Conservation (phyloP, 2,329 filamentous ascomycete species). For the Cadophora malorum region DNA sequence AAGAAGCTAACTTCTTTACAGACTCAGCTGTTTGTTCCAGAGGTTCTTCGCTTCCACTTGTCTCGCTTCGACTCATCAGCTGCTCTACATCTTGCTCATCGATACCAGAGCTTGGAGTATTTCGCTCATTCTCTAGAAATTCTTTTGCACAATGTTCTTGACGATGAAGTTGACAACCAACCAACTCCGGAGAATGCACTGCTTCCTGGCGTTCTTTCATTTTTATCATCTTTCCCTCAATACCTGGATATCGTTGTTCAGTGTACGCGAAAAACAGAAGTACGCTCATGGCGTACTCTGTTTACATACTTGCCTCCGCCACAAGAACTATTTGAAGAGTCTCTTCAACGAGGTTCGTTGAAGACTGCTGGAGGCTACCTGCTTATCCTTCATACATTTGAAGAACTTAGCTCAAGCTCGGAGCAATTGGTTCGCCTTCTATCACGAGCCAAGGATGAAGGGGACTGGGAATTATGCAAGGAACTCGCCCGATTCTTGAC, state of each 20-base stretch:
- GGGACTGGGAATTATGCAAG: constrained; percentile 95
- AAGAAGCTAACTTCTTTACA: constrained; percentile 47
- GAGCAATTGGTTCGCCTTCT: constrained; percentile 84
- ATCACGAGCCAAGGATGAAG: constrained; percentile 78
- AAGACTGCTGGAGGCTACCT: constrained; percentile 97
- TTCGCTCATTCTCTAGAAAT: constrained; percentile 94
- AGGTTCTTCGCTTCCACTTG: constrained; percentile 82
- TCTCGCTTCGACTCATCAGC: constrained; percentile 77
- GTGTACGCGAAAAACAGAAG: constrained; percentile 96
- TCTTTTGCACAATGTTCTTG: constrained; percentile 88
- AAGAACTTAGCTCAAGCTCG: constrained; percentile 71
- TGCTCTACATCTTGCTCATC: constrained; percentile 80
- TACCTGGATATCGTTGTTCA: constrained; percentile 97
- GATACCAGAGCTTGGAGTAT: constrained; percentile 87
- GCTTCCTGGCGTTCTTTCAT: constrained; percentile 67
- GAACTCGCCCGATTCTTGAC: constrained; percentile 95
- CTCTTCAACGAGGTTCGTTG: constrained; percentile 79
- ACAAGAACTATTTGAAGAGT: constrained; percentile 91
- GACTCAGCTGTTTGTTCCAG: constrained; percentile 93
- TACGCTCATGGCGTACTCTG: constrained; percentile 91
- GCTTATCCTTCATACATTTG: constrained; percentile 87
- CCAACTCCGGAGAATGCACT: constrained; percentile 68
- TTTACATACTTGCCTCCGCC: constrained; percentile 92
- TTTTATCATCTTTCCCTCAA: constrained; percentile 75
- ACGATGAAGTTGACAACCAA: constrained; percentile 86